Evolutionary conservation across 352 stramenopile genomes (phyloP).

Genomic region (Phytophthora melonis): DNA sequence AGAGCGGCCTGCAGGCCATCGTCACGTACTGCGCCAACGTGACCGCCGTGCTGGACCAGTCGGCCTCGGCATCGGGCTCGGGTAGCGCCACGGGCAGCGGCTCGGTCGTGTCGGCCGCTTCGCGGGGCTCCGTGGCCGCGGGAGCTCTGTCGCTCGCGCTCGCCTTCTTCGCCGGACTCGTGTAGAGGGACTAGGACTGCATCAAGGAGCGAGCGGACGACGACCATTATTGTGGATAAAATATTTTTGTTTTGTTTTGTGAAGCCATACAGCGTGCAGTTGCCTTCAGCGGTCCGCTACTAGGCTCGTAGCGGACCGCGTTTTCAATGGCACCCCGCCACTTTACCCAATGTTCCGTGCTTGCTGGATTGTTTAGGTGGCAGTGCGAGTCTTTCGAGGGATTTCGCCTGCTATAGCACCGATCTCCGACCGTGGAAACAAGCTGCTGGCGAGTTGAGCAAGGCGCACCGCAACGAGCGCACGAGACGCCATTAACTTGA

Average conservation of each 20-base stretch:
- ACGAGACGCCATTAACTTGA: too few relatives aligned
- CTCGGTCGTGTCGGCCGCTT: slow-evolving; percentile 17
- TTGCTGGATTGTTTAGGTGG: neutral
- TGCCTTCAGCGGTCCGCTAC: too few relatives aligned
- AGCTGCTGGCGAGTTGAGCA: neutral
- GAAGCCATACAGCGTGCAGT: neutral
- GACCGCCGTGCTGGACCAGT: slow-evolving; percentile 29
- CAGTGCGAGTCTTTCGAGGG: neutral
- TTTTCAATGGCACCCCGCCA: slow-evolving; percentile 3
- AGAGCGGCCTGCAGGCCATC: slow-evolving; percentile 35
- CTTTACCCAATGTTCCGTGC: neutral
- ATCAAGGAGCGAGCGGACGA: neutral
- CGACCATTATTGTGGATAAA: slow-evolving; percentile 6
- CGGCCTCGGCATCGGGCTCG: slow-evolving; percentile 19
- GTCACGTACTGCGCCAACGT: slow-evolving; percentile 34
- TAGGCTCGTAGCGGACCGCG: neutral
- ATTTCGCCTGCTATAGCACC: neutral
- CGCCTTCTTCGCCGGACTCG: slow-evolving; percentile 29
- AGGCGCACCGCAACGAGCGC: neutral
- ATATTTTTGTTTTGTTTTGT: neutral
- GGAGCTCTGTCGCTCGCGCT: slow-evolving; percentile 18
- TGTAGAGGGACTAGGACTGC: slow-evolving; percentile 3
- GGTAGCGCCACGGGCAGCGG: slow-evolving; percentile 15
- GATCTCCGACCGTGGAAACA: neutral
- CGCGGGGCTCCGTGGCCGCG: slow-evolving; percentile 3